phyloP scores from a whole-genome alignment of 2,329 filamentous ascomycete genomes.

The Aspergillaceae sp. region DNA sequence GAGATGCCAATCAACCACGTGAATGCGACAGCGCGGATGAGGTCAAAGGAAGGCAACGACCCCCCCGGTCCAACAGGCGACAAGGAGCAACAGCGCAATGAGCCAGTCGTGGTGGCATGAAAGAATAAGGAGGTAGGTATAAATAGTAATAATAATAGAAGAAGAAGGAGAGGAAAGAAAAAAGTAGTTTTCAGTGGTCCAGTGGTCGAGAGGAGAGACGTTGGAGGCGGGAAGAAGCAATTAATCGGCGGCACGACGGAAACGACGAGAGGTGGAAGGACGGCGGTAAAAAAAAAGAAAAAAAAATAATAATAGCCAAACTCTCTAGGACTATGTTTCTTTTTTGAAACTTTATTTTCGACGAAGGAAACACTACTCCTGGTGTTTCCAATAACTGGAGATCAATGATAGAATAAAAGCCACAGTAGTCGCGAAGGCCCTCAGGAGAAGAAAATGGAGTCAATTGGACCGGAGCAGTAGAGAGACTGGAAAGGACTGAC shows the following conservation, averaged over 20 bases:
- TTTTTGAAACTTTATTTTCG: no score
- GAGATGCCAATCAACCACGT: not conserved
- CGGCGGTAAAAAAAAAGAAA: not conserved
- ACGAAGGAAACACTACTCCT: no score
- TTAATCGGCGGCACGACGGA: not conserved
- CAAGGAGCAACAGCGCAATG: not conserved
- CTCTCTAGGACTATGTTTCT: no score
- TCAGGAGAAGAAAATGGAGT: no score
- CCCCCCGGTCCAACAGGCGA: not conserved
- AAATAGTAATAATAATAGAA: not conserved
- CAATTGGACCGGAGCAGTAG: no score
- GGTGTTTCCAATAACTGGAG: no score
- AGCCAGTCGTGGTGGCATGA: not conserved
- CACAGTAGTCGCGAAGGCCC: no score
- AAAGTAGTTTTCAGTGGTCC: not conserved
- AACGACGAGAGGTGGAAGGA: not conserved
- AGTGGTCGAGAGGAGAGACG: not conserved
- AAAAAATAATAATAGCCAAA: no score
- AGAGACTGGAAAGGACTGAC: no score
- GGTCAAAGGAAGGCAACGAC: not conserved
- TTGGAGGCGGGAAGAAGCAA: not conserved
- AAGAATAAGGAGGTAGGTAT: not conserved
- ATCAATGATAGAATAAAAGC: no score
- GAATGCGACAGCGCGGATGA: not conserved
- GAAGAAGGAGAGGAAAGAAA: not conserved